Evolutionary conservation across 2,329 filamentous ascomycete genomes (phyloP).

Genomic region (Tolypocladium album): DNA sequence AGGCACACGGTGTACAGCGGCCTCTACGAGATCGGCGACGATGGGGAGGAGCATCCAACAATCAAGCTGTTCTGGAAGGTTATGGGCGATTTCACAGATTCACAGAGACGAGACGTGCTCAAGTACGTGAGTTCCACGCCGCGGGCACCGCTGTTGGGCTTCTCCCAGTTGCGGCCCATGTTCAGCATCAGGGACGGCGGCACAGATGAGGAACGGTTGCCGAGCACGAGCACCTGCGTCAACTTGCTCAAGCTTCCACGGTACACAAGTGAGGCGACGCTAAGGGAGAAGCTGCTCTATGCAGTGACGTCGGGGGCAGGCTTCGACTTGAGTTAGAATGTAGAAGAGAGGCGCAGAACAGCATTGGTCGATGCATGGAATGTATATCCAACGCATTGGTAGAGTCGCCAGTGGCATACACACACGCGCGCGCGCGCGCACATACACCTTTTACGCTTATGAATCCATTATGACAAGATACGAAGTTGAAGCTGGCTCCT

Average conservation of each 20-base stretch:
- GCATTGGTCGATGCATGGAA: conserved; percentile 4
- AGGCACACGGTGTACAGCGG: conserved; percentile 80
- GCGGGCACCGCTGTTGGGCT: conserved; percentile 79
- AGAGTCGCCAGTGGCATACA: conserved; percentile 1
- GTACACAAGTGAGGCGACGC: conserved; percentile 53
- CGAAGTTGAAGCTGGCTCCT: background rate
- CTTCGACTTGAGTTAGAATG: conserved; percentile 63
- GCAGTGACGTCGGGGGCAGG: conserved; percentile 83
- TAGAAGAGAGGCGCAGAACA: background rate
- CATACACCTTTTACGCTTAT: background rate
- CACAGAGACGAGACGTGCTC: conserved; percentile 72
- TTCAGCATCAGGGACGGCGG: conserved; percentile 82
- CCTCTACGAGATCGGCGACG: conserved; percentile 81
- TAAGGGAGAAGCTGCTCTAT: conserved; percentile 78
- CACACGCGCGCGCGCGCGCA: too few relatives aligned
- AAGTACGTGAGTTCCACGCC: conserved; percentile 96
- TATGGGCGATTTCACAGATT: conserved; percentile 64
- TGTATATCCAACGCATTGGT: background rate
- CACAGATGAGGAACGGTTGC: conserved; percentile 55
- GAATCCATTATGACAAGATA: background rate
- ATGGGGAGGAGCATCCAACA: conserved; percentile 74
- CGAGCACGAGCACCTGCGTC: conserved; percentile 92
- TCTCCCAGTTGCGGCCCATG: conserved; percentile 69
- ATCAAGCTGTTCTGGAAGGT: conserved; percentile 87
- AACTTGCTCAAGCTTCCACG: conserved; percentile 87